Evolutionary conservation across 768 basidiomycete genomes (phyloP), one percentile per base, ranked within the genome.

Genomic region (Amanita pallidorosea): DNA sequence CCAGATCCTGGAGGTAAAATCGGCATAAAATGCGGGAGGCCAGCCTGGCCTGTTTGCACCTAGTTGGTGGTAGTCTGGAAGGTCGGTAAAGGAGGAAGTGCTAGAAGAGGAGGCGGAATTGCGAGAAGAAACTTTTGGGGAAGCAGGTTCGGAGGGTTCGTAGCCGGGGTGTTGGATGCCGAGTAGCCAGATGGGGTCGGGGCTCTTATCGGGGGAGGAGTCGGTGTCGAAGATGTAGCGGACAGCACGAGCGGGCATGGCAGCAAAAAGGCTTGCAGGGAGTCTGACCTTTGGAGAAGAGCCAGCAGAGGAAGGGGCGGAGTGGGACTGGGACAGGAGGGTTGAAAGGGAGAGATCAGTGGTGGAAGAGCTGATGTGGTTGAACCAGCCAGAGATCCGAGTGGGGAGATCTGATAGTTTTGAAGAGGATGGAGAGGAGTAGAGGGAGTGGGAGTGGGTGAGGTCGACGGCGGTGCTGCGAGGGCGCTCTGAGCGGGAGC

Each of bases 141-240:
- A n/a, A 18, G 45, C 33, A 29, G 50, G 37, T 45, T 47, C 8
- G 35, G 70, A 57, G 4, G 71, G 68, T 31, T 85, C 86, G 57
- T 82, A 88, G 0, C 88, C 88, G 3, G 79, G 75, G 54, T 92
- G 91, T 55, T 78, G 74, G 3, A 91, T 81, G 35, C 93, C 94
- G 20, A 96, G 72, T 2, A 96, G 66, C 92, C 92, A 96, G 25
- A 97, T 95, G 0, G 84, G 77, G 17, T 93, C 88, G 0, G 75
- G 60, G 49, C 81, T 92, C 60, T 76, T 83, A 63, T 96, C 92
- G 1, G 88, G 89, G 3, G 76, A 79, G 15, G 91, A 80, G 65
- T 97, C 94, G 57, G 80, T 80, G 67, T 97, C 94, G 54, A 95
- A 74, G n/a, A 97, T 71, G 67, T 92, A 89, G 41, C 91, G 75